Conservation (phyloP, 192 early-diverging fungal species). For the Chytriomyces sp. region DNA sequence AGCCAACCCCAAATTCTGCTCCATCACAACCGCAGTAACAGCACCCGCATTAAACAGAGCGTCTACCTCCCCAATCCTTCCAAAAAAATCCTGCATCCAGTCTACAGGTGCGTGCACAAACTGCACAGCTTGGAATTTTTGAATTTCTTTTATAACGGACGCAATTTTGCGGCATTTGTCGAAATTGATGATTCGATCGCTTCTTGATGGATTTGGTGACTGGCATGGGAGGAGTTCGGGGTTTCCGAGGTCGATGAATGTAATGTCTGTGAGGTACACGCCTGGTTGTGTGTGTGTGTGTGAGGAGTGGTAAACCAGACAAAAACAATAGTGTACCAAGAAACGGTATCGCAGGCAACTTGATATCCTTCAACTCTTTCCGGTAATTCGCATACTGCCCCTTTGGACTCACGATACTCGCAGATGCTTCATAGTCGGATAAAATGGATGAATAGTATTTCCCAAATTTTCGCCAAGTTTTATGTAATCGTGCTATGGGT, state of each 20-base stretch:
- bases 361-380: slow-evolving; percentile 57
- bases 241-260: slow-evolving; percentile 48
- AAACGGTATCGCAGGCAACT: slow-evolving; percentile 58
- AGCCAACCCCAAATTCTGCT: not conserved
- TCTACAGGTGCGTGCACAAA: slow-evolving; percentile 39
- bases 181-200: slow-evolving; percentile 56
- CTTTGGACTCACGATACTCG: slow-evolving; percentile 55
- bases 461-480: slow-evolving; percentile 56
- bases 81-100: slow-evolving; percentile 45
- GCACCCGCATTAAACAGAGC: not conserved
- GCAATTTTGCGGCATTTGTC: slow-evolving; percentile 63
- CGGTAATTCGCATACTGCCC: slow-evolving; percentile 65
- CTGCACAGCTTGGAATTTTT: slow-evolving; percentile 47
- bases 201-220: not conserved
- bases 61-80: slow-evolving; percentile 19
- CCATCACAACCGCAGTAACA: not conserved
- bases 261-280: slow-evolving; percentile 64
- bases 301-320: not conserved
- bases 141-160: slow-evolving; percentile 52
- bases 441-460: slow-evolving; percentile 49
- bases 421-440: slow-evolving; percentile 52
- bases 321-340: slow-evolving; percentile 43
- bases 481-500: slow-evolving; percentile 57
- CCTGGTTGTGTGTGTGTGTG: slow-evolving; percentile 23
- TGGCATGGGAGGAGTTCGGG: slow-evolving; percentile 55